phyloP scores from a whole-genome alignment of 305 asterid genomes.

The Solanum aculeatissimum region DNA sequence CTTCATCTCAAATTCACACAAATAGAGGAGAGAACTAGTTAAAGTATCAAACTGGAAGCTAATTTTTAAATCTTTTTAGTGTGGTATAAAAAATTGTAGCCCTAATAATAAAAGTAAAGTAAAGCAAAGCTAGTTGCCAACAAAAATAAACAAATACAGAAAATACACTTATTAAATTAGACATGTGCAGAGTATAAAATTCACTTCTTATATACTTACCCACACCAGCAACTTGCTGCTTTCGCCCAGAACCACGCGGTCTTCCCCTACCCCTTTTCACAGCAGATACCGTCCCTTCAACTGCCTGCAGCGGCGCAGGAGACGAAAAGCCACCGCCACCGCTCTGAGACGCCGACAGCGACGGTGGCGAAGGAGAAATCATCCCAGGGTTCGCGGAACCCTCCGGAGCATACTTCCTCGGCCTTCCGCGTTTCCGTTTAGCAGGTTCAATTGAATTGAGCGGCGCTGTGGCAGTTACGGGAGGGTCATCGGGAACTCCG shows the following conservation, averaged over 20 bases:
- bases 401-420: background rate
- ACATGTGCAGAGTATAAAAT: background rate
- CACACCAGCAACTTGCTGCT: background rate
- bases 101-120: background rate
- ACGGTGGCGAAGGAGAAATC: no score
- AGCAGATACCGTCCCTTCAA: background rate
- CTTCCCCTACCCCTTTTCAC: slow-evolving; percentile 9
- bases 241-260: slow-evolving; percentile 3
- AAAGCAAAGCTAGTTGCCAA: background rate
- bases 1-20: background rate
- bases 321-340: background rate
- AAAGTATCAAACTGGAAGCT: background rate
- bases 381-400: no score
- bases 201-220: background rate
- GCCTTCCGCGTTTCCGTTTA: slow-evolving; percentile 4
- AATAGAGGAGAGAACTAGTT: background rate
- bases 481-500: background rate
- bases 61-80: background rate
- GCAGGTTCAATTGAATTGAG: background rate
- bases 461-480: background rate
- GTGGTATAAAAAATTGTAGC: background rate
- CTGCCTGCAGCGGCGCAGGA: background rate
- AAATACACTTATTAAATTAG: background rate
- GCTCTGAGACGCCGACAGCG: background rate
- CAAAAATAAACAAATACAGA: background rate